Conservation (phyloP, 352 stramenopile species). For the Globisporangium nagaii region DNA sequence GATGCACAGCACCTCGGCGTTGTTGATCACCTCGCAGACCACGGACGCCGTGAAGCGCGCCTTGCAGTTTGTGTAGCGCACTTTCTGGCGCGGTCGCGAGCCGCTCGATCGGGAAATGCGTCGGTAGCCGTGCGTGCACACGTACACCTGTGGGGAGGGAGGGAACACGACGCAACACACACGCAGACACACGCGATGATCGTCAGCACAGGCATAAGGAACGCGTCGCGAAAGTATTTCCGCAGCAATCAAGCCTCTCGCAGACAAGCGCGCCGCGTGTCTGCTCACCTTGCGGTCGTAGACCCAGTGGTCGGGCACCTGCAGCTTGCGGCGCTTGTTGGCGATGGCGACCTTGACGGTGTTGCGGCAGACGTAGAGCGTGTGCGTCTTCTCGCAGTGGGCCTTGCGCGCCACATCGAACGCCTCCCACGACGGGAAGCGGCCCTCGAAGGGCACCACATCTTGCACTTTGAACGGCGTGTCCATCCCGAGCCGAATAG, state of each 20-base stretch:
- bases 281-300: slow-evolving; percentile 57
- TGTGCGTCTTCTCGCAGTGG: slow-evolving; percentile 74
- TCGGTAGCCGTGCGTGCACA: slow-evolving; percentile 72
- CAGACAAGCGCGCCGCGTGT: too few relatives aligned
- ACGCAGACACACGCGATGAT: neutral
- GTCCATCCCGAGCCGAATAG: too few relatives aligned
- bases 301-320: slow-evolving; percentile 56
- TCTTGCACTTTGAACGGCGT: slow-evolving; percentile 30
- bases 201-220: neutral
- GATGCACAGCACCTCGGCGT: slow-evolving; percentile 55
- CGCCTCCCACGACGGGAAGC: slow-evolving; percentile 72
- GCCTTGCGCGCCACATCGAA: slow-evolving; percentile 60
- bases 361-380: slow-evolving; percentile 78
- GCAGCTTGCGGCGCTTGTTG: slow-evolving; percentile 65
- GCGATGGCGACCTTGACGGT: slow-evolving; percentile 67
- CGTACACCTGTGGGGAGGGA: slow-evolving; percentile 62
- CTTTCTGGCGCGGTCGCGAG: slow-evolving; percentile 55
- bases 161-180: neutral
- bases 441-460: slow-evolving; percentile 60
- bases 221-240: slow-evolving; percentile 1
- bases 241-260: too few relatives aligned
- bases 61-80: slow-evolving; percentile 64
- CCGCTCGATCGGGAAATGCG: slow-evolving; percentile 58
- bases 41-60: slow-evolving; percentile 64
- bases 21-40: slow-evolving; percentile 41